These are phyloP conservation scores for Metschnikowia cubensis DNA, from an alignment of 805 yeast genomes.

Conservation along the genomic window DNA sequence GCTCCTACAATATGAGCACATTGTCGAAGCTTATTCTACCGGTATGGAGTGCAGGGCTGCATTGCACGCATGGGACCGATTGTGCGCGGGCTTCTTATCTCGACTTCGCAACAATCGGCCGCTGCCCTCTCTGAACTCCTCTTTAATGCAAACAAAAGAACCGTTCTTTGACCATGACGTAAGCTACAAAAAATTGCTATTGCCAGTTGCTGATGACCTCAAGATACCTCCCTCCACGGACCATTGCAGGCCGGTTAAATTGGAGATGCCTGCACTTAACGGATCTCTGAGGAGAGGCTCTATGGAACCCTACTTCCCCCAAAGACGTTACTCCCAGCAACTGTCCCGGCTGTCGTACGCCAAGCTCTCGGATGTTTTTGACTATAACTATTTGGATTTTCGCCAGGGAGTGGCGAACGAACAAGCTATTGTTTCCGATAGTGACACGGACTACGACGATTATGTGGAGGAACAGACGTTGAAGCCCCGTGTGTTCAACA, in stretches of 20 bases:
- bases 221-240: conserved; percentile 13
- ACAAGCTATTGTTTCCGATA: conserved; percentile 15
- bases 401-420: conserved; percentile 6
- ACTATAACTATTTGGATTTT: conserved; percentile 11
- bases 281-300: conserved; percentile 14
- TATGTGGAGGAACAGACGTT: neutral
- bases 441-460: conserved; percentile 17
- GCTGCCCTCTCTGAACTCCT: neutral
- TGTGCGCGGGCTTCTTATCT: conserved; percentile 4
- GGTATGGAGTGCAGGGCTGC: neutral
- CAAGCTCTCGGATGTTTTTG: conserved; percentile 16
- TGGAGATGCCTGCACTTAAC: conserved; percentile 8
- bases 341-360: conserved; percentile 14
- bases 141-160: conserved; percentile 14
- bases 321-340: conserved; percentile 5
- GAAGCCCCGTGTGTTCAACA: neutral
- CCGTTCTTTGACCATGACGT: conserved; percentile 16
- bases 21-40: neutral
- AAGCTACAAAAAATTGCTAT: conserved; percentile 5
- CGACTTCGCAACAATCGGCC: neutral
- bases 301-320: conserved; percentile 16
- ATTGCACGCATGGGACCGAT: neutral
- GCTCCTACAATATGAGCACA: no score
- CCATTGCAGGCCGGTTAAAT: conserved; percentile 4
- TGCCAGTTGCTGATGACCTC: conserved; percentile 7